Percentiles rank a stretch among this genome's conserved stretches.
These are phyloP conservation scores for Furculomyces boomerangus DNA, from an alignment of 371 early-diverging fungal species.

Conservation along the genomic window DNA sequence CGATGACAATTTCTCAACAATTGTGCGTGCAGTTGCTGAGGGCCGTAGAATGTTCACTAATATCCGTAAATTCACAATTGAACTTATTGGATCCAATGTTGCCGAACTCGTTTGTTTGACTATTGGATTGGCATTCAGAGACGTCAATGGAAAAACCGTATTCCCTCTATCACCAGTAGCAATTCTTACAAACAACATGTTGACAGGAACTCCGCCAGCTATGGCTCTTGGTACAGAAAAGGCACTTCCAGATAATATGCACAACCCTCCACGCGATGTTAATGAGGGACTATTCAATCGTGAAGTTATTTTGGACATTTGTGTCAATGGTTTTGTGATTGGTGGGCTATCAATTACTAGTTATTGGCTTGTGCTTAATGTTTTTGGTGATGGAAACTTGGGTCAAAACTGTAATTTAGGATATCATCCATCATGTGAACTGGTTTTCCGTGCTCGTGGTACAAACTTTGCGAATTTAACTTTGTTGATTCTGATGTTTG, in stretches of 20 bases:
- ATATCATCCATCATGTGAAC: constrained; percentile 34
- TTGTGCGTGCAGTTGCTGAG: constrained; percentile 49
- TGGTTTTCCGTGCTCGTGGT: constrained; percentile 56
- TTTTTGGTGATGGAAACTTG: constrained; percentile 36
- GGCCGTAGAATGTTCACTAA: constrained; percentile 77
- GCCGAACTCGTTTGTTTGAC: constrained; percentile 48
- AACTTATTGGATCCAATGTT: constrained; percentile 75
- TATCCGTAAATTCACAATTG: constrained; percentile 79
- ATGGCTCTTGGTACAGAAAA: constrained; percentile 74
- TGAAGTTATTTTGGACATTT: constrained; percentile 45
- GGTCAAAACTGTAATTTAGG: constrained; percentile 39
- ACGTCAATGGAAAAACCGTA: constrained; percentile 33
- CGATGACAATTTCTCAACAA: constrained; percentile 49
- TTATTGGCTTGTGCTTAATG: constrained; percentile 45
- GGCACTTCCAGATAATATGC: constrained; percentile 58
- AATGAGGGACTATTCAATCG: constrained; percentile 44
- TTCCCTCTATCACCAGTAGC: constrained; percentile 62
- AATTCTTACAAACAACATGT: constrained; percentile 78
- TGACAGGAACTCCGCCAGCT: constrained; percentile 65
- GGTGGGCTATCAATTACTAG: constrained; percentile 42
- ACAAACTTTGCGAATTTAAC: constrained; percentile 47
- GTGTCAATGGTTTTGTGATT: constrained; percentile 52
- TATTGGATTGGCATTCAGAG: constrained; percentile 47
- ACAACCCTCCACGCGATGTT: constrained; percentile 51
- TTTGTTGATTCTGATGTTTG: constrained; percentile 40